A percentile compares a stretch with the other conserved stretches of the same genome.
Conservation (phyloP, 495 filamentous ascomycete species). For the Talaromyces nanjingensis region DNA sequence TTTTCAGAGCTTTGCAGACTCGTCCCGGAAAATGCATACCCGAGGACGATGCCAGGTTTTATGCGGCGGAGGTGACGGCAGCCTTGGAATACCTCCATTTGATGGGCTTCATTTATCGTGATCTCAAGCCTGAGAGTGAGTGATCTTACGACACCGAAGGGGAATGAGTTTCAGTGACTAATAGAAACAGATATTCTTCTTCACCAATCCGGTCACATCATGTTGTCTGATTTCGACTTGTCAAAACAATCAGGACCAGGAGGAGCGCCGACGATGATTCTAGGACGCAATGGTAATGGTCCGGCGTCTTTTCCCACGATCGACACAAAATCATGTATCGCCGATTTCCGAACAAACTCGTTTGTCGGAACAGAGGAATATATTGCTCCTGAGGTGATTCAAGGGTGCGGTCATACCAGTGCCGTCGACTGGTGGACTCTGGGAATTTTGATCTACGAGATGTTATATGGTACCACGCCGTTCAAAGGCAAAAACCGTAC, state of each 20-base stretch:
- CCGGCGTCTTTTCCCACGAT: slow-evolving; percentile 82
- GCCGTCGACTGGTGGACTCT: slow-evolving; percentile 99
- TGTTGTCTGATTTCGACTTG: slow-evolving; percentile 98
- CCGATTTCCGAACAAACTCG: slow-evolving; percentile 96
- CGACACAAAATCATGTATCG: slow-evolving; percentile 97
- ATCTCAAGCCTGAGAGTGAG: slow-evolving; percentile 96
- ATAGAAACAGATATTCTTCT: slow-evolving; percentile 74
- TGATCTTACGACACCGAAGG: not conserved
- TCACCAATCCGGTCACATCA: slow-evolving; percentile 97
- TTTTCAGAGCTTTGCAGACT: slow-evolving; percentile 91
- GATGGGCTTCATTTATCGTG: slow-evolving; percentile 99
- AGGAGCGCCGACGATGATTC: slow-evolving; percentile 94
- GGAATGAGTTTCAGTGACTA: not conserved
- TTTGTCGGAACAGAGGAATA: slow-evolving; percentile 99
- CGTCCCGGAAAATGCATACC: slow-evolving; percentile 93
- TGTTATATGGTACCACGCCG: slow-evolving; percentile 97
- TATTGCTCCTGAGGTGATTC: slow-evolving; percentile 97
- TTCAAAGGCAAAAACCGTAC: slow-evolving; percentile 99
- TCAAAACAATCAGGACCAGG: slow-evolving; percentile 97
- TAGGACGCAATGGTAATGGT: slow-evolving; percentile 75
- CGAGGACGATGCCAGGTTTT: slow-evolving; percentile 95
- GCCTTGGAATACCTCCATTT: slow-evolving; percentile 95
- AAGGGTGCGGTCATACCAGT: slow-evolving; percentile 95
- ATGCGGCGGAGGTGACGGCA: slow-evolving; percentile 96
- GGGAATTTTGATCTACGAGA: slow-evolving; percentile 94